Base-by-base conservation (phyloP, 1,284 basidiomycete species). In the Lentinula novae-zelandiae region DNA sequence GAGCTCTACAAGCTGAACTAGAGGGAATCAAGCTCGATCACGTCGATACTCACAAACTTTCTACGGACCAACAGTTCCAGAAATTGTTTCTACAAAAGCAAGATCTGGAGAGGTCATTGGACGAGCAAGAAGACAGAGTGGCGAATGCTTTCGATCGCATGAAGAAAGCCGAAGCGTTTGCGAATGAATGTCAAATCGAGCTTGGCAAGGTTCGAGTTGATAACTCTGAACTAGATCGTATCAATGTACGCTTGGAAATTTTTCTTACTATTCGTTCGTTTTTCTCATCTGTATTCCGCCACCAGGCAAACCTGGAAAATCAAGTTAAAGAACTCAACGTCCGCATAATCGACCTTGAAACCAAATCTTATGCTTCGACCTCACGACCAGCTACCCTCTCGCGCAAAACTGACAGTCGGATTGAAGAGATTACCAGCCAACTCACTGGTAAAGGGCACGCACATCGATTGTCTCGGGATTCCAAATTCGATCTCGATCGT, bases 271-370 rank as follows among this genome's bases (percentile, higher is more conserved):
- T 3, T 27, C 27, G 27, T 27, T 46, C 6, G 42, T 48, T 46
- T 62, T 15, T 33, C 48, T 53, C 50, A 50, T 27, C 36, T 53
- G 15, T 57, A 17, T 53, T 61, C 56, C 42, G 51, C 40, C 38
- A 54, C 49, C 65, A 94, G 92, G 90, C 89, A 9, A 85, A 80
- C 62, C 78, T 94, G 20, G 91, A 93, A 76, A 92, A 91, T 68
- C 88, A 92, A 71, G 80, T 90, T 68, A 93, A 93, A 69, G 90
- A 93, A 54, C 75, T 93, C 38, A 91, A 92, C 62, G 81, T 92
- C 40, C 87, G 86, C 36, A 84, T 93, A 61, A 86, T 92, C 7
- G 92, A 93, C 67, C 77, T 93, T 10, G 92, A 93, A 71, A 91
- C 90, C 0, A 88, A 81, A 67, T 87, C 90, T 0, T 87, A 90